Evolutionary conservation across 805 yeast genomes (phyloP).

Genomic region (Pichia rugopelliculosa): DNA sequence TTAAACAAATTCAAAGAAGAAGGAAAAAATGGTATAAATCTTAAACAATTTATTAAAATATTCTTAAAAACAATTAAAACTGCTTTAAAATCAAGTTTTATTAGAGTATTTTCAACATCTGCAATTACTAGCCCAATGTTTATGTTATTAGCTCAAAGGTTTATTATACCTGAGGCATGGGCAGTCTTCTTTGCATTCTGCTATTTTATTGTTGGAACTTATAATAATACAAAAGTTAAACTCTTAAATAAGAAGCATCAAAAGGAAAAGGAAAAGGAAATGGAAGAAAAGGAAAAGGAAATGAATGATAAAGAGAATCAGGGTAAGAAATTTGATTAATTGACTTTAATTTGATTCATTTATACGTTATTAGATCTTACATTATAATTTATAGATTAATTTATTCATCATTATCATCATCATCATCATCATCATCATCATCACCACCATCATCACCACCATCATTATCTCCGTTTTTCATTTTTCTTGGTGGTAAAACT

Average conservation of each 20-base stretch:
- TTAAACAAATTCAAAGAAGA: slow-evolving; percentile 1
- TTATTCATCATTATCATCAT: neutral
- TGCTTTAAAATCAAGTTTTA: slow-evolving; percentile 37
- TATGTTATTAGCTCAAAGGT: slow-evolving; percentile 49
- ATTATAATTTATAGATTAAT: neutral
- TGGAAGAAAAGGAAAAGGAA: neutral
- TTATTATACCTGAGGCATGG: slow-evolving; percentile 53
- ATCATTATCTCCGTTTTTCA: slow-evolving; percentile 13
- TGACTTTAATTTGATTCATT: neutral
- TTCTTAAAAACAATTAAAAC: slow-evolving; percentile 16
- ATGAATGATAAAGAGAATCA: neutral
- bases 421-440: neutral
- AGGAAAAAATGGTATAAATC: slow-evolving; percentile 6
- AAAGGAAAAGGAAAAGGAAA: neutral
- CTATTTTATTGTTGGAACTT: slow-evolving; percentile 54
- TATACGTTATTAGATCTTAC: neutral
- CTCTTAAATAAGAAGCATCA: slow-evolving; percentile 6
- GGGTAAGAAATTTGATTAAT: neutral
- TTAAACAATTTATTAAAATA: slow-evolving; percentile 13
- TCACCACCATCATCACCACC: neutral
- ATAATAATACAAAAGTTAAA: slow-evolving; percentile 51
- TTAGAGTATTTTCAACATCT: slow-evolving; percentile 43
- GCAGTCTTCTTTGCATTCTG: slow-evolving; percentile 53
- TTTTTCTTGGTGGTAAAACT: slow-evolving; percentile 80
- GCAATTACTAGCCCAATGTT: slow-evolving; percentile 48